Conservation (phyloP, 306 rosid genomes). For the Oxytropis ochrocephala region DNA sequence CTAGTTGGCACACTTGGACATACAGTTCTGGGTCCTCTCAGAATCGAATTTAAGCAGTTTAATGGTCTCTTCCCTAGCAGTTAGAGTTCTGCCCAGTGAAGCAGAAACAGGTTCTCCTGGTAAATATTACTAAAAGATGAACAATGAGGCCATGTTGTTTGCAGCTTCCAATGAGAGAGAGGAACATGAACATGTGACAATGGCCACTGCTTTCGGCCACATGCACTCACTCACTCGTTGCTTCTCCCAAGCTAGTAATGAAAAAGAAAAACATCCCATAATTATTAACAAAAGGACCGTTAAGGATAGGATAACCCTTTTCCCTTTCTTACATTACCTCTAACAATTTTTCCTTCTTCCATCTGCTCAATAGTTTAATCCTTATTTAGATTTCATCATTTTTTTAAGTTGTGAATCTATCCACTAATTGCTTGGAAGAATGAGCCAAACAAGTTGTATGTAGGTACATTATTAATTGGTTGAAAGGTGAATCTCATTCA, state of each 20-base stretch:
- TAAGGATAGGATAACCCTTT: neutral
- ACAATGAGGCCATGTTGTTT: slow-evolving; percentile 1
- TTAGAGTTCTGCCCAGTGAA: no score
- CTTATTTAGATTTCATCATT: neutral
- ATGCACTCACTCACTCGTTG: neutral
- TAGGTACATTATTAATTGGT: neutral
- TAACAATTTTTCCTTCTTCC: slow-evolving; percentile 10
- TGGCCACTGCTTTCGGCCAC: slow-evolving; percentile 39
- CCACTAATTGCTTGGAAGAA: neutral
- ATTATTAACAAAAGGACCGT: slow-evolving; percentile 17
- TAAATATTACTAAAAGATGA: no score
- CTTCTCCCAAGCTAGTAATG: slow-evolving; percentile 34
- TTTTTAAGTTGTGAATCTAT: neutral
- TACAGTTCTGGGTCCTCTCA: no score
- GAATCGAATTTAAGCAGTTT: no score
- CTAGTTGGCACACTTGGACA: no score
- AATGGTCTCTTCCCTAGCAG: no score
- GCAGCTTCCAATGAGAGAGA: slow-evolving; percentile 18
- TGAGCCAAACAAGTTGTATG: neutral
- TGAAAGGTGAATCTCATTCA: neutral
- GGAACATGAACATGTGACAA: neutral
- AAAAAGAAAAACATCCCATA: neutral
- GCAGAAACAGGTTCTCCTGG: no score
- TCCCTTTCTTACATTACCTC: neutral
- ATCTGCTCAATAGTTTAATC: neutral